Percentiles rank a stretch among this genome's conserved stretches.
Conservation (phyloP, 2,329 filamentous ascomycete species). For the Colletotrichum trifolii region DNA sequence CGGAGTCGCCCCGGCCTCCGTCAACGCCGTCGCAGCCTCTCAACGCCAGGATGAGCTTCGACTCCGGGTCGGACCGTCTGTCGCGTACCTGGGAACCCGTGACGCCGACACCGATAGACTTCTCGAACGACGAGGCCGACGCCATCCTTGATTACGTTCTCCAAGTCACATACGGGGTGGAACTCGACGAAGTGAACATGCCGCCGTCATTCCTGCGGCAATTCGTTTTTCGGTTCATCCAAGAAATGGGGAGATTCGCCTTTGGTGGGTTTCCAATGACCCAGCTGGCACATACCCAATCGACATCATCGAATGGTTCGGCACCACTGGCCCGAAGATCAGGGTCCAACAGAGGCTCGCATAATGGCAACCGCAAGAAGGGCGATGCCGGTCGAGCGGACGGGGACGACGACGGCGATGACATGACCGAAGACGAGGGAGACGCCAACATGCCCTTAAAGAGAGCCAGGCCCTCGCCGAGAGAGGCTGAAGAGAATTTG, state of each 20-base stretch:
- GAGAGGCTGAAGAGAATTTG: slow-evolving; percentile 50
- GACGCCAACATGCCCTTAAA: slow-evolving; percentile 46
- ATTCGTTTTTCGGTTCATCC: slow-evolving; percentile 47
- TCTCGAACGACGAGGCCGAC: slow-evolving; percentile 48
- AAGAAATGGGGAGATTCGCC: slow-evolving; percentile 47
- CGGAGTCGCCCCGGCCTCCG: slow-evolving; percentile 6
- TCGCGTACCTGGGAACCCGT: slow-evolving; percentile 38
- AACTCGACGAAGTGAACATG: slow-evolving; percentile 47
- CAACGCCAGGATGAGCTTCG: slow-evolving; percentile 35
- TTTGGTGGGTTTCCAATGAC: slow-evolving; percentile 38
- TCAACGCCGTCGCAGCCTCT: slow-evolving; percentile 7
- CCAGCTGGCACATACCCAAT: slow-evolving; percentile 45
- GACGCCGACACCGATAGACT: slow-evolving; percentile 42
- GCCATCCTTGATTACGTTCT: slow-evolving; percentile 49
- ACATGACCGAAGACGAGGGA: slow-evolving; percentile 46
- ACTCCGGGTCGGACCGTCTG: slow-evolving; percentile 33
- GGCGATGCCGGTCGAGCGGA: slow-evolving; percentile 30
- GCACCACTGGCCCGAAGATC: slow-evolving; percentile 5
- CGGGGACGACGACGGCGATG: slow-evolving; percentile 48
- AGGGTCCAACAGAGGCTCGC: slow-evolving; percentile 24
- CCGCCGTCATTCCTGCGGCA: slow-evolving; percentile 43
- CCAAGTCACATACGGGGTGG: slow-evolving; percentile 51
- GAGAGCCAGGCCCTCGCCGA: slow-evolving; percentile 44
- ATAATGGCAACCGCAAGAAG: slow-evolving; percentile 51
- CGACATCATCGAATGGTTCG: slow-evolving; percentile 43